Evolutionary conservation across 192 early-diverging fungal genomes (phyloP), one percentile per base, ranked within the genome.

Genomic region (Coemansia sp.): DNA sequence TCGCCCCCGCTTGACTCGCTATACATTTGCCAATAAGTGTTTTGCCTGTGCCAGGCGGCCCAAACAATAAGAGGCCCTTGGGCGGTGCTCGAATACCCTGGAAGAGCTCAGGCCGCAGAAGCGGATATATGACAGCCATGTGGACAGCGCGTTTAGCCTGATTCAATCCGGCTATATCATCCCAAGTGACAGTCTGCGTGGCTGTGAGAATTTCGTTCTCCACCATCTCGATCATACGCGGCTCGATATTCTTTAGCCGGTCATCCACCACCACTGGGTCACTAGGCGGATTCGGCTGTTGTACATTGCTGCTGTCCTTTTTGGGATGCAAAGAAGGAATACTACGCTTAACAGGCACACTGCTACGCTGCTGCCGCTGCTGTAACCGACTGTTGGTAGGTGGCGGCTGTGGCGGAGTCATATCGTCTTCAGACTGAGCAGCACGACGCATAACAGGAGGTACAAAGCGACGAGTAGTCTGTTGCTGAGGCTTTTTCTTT

Each of bases 21-120:
- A 97, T 95, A 80, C 92, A 93, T 50, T 94, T 93, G 18, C 89
- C 96, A 41, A 98, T 93, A 62, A 98, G 78, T 1, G 95, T 98
- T 76, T 98, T 79, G 57, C 84, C 89, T 0, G 89, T 93, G 9
- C 93, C 94, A 8, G 95, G 95, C 12, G 95, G 95, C 4, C 95
- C 95, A 85, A 95, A 97, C 16, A 96, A 73, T 0, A 96, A 74
- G 36, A 97, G 78, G 3, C 91, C 94, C 81, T 95, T 95, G 27
- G 92, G 87, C 3, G 95, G 94, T 1, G 90, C 81, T 4, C 94
- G 82, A 5, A 95, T 78, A 5, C 95, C 95, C n/a, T 84, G 89
- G 77, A 97, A 97, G 53, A 96, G 88, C 70, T 96, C 95, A 20
- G 90, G 90, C 22, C 88, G 86, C 29, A 84, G 78, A 85, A 95